A percentile compares a stretch with the other conserved stretches of the same genome.
Evolutionary conservation across 768 basidiomycete species (phyloP).

Genomic region (Lactifluus subvellereus): DNA sequence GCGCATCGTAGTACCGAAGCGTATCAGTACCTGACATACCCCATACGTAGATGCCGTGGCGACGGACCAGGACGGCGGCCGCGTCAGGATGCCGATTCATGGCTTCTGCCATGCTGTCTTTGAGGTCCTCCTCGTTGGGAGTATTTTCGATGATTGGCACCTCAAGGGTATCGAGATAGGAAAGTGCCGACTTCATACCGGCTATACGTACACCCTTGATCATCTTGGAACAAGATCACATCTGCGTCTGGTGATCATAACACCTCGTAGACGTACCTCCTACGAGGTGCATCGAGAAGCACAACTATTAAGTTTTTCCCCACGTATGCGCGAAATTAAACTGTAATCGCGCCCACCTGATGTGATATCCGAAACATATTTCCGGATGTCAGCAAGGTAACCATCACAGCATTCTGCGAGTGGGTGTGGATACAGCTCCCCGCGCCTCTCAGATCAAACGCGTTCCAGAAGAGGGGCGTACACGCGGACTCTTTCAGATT

Average conservation of each 20-base stretch:
- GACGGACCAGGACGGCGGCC: constrained; percentile 66
- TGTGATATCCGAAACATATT: constrained; percentile 75
- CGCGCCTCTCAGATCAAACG: constrained; percentile 71
- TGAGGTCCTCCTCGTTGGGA: constrained; percentile 83
- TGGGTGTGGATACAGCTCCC: constrained; percentile 91
- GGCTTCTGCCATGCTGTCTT: constrained; percentile 81
- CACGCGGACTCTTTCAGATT: constrained; percentile 82
- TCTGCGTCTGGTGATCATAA: background rate
- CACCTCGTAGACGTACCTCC: background rate
- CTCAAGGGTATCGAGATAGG: constrained; percentile 79
- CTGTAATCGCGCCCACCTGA: constrained; percentile 44
- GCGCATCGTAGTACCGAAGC: constrained; percentile 7
- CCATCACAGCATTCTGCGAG: constrained; percentile 87
- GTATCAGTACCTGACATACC: constrained; percentile 38
- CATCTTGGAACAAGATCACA: constrained; percentile 48
- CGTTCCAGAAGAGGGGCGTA: constrained; percentile 90
- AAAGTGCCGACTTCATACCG: constrained; percentile 68
- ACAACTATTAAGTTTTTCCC: background rate
- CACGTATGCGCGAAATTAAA: background rate
- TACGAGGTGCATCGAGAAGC: background rate
- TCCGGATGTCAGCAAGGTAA: constrained; percentile 70
- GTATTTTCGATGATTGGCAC: constrained; percentile 91
- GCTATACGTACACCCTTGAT: constrained; percentile 82
- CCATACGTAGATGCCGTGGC: constrained; percentile 85
- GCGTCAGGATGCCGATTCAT: constrained; percentile 78